These are phyloP conservation scores for Salix exigua DNA, from an alignment of 345 rosid genomes.

Conservation along the genomic window DNA sequence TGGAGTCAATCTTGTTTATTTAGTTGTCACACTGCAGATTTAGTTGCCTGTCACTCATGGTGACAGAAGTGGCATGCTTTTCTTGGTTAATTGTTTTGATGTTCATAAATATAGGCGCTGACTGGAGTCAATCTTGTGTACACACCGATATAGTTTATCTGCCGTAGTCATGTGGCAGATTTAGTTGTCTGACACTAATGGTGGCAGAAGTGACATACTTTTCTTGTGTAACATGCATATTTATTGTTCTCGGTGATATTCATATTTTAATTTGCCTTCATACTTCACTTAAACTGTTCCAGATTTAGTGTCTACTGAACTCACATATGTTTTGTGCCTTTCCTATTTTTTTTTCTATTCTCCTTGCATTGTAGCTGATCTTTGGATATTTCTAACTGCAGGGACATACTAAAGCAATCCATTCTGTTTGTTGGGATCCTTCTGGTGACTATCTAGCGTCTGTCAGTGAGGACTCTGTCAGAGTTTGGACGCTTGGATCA, in stretches of 20 bases:
- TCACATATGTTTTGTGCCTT: not conserved
- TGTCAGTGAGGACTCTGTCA: constrained; percentile 86
- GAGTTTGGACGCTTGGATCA: constrained; percentile 84
- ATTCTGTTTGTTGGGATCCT: constrained; percentile 90
- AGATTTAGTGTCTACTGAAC: not conserved
- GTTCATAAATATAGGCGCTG: too few relatives aligned
- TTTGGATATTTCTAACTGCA: constrained; percentile 13
- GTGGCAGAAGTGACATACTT: not conserved
- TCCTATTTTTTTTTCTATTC: not conserved
- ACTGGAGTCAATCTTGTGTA: too few relatives aligned
- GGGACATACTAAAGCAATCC: constrained; percentile 80
- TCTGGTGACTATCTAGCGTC: constrained; percentile 81
- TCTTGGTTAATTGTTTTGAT: not conserved
- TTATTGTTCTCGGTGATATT: not conserved
- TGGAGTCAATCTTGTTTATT: not conserved
- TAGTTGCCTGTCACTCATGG: not conserved
- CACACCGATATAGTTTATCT: too few relatives aligned
- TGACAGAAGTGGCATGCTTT: not conserved
- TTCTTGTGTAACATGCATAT: not conserved
- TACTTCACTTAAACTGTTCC: not conserved
- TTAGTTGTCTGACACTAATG: too few relatives aligned
- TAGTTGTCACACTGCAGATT: not conserved
- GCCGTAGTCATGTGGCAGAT: too few relatives aligned
- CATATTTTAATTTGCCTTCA: not conserved
- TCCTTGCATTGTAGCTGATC: not conserved